Percentiles rank a stretch among this genome's conserved stretches.
These are phyloP conservation scores for Mycena polygramma DNA, from an alignment of 768 basidiomycete genomes.

Conservation along the genomic window DNA sequence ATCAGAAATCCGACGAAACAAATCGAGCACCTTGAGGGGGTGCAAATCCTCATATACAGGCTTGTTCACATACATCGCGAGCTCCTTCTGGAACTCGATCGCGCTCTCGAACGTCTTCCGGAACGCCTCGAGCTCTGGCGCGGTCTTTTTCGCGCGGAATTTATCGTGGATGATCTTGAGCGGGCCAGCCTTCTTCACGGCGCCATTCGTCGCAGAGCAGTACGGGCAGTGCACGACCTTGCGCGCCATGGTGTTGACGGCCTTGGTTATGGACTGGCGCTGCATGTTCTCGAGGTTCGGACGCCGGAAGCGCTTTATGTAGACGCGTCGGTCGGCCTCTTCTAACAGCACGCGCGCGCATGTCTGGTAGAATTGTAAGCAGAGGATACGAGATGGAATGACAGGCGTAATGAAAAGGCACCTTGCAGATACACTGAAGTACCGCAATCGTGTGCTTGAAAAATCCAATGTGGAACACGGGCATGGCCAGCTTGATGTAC, in stretches of 20 bases:
- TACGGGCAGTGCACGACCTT: constrained; percentile 95
- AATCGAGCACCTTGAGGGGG: constrained; percentile 91
- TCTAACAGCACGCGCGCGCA: constrained; percentile 93
- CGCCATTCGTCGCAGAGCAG: constrained; percentile 93
- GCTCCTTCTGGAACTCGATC: constrained; percentile 88
- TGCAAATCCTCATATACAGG: constrained; percentile 94
- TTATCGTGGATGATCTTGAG: constrained; percentile 98
- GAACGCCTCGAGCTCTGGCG: constrained; percentile 90
- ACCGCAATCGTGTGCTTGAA: constrained; percentile 96
- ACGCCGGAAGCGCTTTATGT: constrained; percentile 90
- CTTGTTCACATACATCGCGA: constrained; percentile 87
- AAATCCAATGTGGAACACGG: constrained; percentile 98
- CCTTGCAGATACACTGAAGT: constrained; percentile 98
- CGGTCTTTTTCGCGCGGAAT: constrained; percentile 93
- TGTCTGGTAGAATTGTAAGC: constrained; percentile 60
- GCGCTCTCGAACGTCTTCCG: constrained; percentile 86
- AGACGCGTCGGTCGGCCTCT: constrained; percentile 86
- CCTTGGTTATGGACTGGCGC: constrained; percentile 83
- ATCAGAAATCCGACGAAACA: constrained; percentile 93
- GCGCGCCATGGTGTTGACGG: constrained; percentile 87
- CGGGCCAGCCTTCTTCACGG: constrained; percentile 95
- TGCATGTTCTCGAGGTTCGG: constrained; percentile 94
- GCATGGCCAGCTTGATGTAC: constrained; percentile 96
- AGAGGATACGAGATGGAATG: not conserved
- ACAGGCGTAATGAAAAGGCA: constrained; percentile 46